Evolutionary conservation across 1,284 basidiomycete species (phyloP).

Genomic region (Amylostereum chailletii): DNA sequence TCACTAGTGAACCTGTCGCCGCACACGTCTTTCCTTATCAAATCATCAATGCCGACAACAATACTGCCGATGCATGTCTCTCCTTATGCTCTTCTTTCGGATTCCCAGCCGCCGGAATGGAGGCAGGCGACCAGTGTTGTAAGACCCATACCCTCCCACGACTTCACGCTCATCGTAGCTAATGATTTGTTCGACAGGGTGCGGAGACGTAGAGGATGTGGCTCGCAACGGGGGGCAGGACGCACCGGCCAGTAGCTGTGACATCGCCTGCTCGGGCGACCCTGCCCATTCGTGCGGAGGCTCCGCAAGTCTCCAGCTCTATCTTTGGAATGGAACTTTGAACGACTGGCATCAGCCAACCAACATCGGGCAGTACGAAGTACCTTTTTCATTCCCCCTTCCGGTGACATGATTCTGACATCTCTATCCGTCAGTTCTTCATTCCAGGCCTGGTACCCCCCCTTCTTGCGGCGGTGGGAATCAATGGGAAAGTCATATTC

Average conservation of each 20-base stretch:
- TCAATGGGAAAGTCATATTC: conserved; percentile 73
- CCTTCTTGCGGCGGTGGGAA: conserved; percentile 61
- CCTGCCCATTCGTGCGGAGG: conserved; percentile 58
- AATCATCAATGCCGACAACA: conserved; percentile 49
- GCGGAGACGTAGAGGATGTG: conserved; percentile 56
- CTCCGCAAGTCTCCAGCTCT: conserved; percentile 33
- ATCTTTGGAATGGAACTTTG: conserved; percentile 51
- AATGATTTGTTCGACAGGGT: conserved; percentile 31
- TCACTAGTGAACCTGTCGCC: conserved; percentile 24
- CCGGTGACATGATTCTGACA: neutral
- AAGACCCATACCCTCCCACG: conserved; percentile 15
- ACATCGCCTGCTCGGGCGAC: conserved; percentile 56
- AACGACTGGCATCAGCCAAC: conserved; percentile 54
- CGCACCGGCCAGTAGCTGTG: conserved; percentile 44
- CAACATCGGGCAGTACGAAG: conserved; percentile 62
- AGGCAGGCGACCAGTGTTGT: conserved; percentile 60
- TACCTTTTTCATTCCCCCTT: conserved; percentile 12
- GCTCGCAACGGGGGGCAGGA: conserved; percentile 28
- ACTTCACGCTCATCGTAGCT: no score
- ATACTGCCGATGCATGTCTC: conserved; percentile 51
- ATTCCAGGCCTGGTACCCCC: conserved; percentile 58
- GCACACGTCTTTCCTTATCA: conserved; percentile 50
- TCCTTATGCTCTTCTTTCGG: conserved; percentile 57
- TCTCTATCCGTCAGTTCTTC: conserved; percentile 36
- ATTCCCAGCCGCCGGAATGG: conserved; percentile 55